Evolutionary conservation across 2,329 filamentous ascomycete species (phyloP).

Genomic region (Plenodomus biglobosus): DNA sequence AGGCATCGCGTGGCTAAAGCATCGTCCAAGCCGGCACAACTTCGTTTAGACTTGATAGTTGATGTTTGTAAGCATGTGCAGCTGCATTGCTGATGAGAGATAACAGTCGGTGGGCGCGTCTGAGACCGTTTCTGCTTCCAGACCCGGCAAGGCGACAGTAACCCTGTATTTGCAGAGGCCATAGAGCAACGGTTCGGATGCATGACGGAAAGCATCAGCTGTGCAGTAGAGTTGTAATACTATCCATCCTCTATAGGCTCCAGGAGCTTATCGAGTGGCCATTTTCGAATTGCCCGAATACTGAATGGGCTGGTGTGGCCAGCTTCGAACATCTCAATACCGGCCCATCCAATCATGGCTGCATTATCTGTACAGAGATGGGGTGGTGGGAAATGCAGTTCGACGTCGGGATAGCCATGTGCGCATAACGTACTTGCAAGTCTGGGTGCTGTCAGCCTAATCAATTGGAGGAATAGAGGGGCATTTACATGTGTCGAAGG

Average conservation of each 20-base stretch:
- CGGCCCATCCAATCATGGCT: constrained; percentile 95
- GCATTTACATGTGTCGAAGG: constrained; percentile 63
- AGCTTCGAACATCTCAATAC: constrained; percentile 84
- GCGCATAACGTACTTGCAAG: constrained; percentile 61
- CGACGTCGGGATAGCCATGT: constrained; percentile 64
- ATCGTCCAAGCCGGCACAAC: neutral
- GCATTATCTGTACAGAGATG: constrained; percentile 91
- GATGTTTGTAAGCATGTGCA: neutral
- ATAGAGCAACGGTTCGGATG: too few species aligned
- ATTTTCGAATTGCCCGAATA: constrained; percentile 42
- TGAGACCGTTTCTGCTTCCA: too few species aligned
- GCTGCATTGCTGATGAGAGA: too few species aligned
- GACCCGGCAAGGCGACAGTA: too few species aligned
- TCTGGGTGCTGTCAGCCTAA: constrained; percentile 18
- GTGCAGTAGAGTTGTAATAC: neutral
- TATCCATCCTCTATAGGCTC: constrained; percentile 28
- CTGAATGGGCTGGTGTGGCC: constrained; percentile 55
- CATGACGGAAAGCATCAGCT: neutral
- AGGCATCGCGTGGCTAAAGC: neutral
- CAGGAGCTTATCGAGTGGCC: constrained; percentile 40
- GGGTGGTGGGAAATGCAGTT: constrained; percentile 72
- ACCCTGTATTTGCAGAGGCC: too few species aligned
- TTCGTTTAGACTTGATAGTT: neutral
- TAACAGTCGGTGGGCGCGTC: too few species aligned
- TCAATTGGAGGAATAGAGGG: constrained; percentile 1